Base-by-base conservation (phyloP, 768 basidiomycete genomes). In the Leucocoprinus leucothites region DNA sequence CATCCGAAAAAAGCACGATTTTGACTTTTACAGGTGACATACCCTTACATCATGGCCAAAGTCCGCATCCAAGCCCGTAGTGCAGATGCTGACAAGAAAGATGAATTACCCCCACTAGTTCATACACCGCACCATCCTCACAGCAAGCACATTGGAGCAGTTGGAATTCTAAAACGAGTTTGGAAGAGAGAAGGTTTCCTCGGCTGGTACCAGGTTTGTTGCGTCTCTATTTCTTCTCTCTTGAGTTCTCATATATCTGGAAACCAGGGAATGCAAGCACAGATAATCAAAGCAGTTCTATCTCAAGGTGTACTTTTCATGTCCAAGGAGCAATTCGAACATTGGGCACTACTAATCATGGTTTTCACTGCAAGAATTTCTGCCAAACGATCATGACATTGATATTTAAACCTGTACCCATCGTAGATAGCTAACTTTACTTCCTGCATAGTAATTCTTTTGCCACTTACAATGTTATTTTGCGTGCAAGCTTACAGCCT, bases 291-390 rank as follows among this genome's bases (percentile, higher is more conserved):
- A 69, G 97, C 96, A 0, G 95, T 98, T 11, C 72, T 99, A 13
- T 91, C 93, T 7, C 97, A 99, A 69, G 96, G 94, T 1, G 77
- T 99, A 60, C 73, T 98, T 51, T 99, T 99, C 77, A 89, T 96
- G 75, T 91, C 94, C 60, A 99, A 99, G 72, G 96, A 98, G 64
- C 91, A 94, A 65, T 95, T 99, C 63, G 97, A 99, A 67, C 82
- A 82, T 3, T 96, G 89, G 82, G 86, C 92, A 1, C 74, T 93
- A 52, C 70, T 78, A 11, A 80, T 94, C 57, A 84, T 91, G 77
- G 68, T 84, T 21, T 57, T 87, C 40, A 71, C 72, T 34, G 69
- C 81, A 26, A 76, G 74, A 21, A 51, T 80, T 43, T 63, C 67
- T 54, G 56, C 64, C 48, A 54, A 58, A 8, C 57, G 44, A 45